phyloP scores from a whole-genome alignment of 495 filamentous ascomycete genomes.

The Xylaria palmicola region DNA sequence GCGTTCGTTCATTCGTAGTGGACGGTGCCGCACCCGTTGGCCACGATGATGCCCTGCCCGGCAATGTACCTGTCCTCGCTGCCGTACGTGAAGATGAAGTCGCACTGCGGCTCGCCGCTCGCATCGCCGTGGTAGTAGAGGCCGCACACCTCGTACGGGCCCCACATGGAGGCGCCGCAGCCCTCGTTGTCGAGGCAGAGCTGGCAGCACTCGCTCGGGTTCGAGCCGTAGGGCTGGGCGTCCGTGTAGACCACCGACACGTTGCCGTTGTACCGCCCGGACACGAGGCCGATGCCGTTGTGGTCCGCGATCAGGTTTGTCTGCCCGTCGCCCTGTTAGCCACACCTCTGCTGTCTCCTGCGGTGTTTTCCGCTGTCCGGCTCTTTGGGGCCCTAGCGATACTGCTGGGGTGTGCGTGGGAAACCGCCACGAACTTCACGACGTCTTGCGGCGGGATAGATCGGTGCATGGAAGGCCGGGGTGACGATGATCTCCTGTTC shows the following conservation, averaged over 20 bases:
- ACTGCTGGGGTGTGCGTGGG: too few species aligned
- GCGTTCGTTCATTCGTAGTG: constrained; percentile 17
- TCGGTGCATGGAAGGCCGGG: too few species aligned
- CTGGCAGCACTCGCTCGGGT: constrained; percentile 24
- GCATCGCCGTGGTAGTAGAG: constrained; percentile 34
- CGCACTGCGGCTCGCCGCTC: constrained; percentile 17
- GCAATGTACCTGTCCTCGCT: constrained; percentile 13
- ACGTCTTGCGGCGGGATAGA: too few species aligned
- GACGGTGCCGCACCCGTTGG: constrained; percentile 22
- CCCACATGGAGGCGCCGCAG: constrained; percentile 58
- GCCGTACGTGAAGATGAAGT: constrained; percentile 25
- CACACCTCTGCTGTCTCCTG: background rate
- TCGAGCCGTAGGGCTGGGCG: constrained; percentile 17
- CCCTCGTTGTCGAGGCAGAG: constrained; percentile 49
- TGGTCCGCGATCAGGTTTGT: constrained; percentile 25
- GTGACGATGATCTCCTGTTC: background rate
- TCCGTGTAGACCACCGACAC: constrained; percentile 21
- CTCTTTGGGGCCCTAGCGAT: background rate
- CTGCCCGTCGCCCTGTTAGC: background rate
- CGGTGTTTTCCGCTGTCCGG: background rate
- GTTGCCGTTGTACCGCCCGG: constrained; percentile 21
- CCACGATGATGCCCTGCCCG: constrained; percentile 22
- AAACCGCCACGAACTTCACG: too few species aligned
- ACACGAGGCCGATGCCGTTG: constrained; percentile 18
- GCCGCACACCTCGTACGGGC: constrained; percentile 45